Evolutionary conservation across 108 stramenopile genomes (phyloP), one percentile per base, ranked within the genome.

Genomic region (Cyclotella atomus): DNA sequence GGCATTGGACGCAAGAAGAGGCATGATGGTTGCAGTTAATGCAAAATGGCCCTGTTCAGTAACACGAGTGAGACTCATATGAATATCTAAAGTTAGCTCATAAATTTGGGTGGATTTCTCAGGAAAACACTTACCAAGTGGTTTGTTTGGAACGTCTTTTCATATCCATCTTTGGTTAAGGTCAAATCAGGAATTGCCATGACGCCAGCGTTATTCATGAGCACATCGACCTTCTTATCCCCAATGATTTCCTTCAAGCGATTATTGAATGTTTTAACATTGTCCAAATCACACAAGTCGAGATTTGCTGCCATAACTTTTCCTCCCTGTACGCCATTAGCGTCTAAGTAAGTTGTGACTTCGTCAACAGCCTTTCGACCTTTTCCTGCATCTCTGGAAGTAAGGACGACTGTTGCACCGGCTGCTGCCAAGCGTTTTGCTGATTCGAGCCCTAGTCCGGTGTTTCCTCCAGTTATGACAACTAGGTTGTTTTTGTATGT

Each of bases 181-280:
- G 56, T 49, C 23, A 47, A 49, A 2, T 75, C 59, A 0, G 89
- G 88, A 14, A 88, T 76, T 5, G 81, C 85, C 72, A 91, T 90
- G 0, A 94, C 81, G 1, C 93, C 93, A 8, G 93, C 93, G 70
- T 94, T 94, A 74, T 91, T 90, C 69, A 94, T 66, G 0, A 93
- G 65, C 2, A 91, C 86, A 63, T 89, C 90, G 36, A 91, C 68
- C 30, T 82, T 77, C 2, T 44, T 17, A 34, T 82, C 65, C 29
- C 74, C 74, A 19, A 82, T 53, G 3, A 29, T 59, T 66, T 59
- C 69, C 21, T 60, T 59, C 28, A 79, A 56, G 16, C 84, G 81
- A 17, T 49, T 20, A 17, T 59, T 60, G 45, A 85, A 77, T 27
- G 75, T 60, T 55, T 79, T 75, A 0, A 86, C 77, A 32, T 84